Conservation (phyloP, 2,329 filamentous ascomycete species). For the Cladorrhinum sp. region DNA sequence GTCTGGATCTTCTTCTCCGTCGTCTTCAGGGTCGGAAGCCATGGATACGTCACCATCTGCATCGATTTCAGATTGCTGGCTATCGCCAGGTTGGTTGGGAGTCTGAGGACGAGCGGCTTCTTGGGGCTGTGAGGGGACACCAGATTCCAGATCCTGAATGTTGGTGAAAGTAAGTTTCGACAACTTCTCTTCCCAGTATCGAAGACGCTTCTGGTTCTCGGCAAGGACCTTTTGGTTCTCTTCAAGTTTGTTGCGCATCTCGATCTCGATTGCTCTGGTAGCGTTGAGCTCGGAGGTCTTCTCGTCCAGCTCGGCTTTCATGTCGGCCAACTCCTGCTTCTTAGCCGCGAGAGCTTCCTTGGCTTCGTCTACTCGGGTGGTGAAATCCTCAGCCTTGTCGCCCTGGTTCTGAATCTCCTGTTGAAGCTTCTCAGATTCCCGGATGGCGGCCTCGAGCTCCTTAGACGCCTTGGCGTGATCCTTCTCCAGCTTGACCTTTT, state of each 20-base stretch:
- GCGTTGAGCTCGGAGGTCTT: conserved; percentile 84
- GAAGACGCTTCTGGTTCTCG: conserved; percentile 80
- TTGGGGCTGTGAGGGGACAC: conserved; percentile 28
- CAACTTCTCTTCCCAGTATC: conserved; percentile 88
- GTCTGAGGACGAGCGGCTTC: conserved; percentile 23
- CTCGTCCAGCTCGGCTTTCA: conserved; percentile 85
- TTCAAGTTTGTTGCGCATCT: conserved; percentile 97
- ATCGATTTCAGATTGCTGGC: conserved; percentile 23
- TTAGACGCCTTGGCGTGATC: conserved; percentile 73
- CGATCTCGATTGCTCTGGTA: conserved; percentile 85
- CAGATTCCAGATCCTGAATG: conserved; percentile 62
- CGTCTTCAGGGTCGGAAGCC: conserved; percentile 25
- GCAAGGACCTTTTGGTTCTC: conserved; percentile 86
- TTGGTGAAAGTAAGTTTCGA: conserved; percentile 80
- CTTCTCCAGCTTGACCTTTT: conserved; percentile 81
- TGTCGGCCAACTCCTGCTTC: conserved; percentile 71
- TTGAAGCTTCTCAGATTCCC: conserved; percentile 75
- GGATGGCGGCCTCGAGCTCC: conserved; percentile 69
- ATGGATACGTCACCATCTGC: conserved; percentile 24
- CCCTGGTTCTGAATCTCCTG: conserved; percentile 75
- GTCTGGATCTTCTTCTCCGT: conserved; percentile 17
- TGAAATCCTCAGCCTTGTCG: conserved; percentile 69
- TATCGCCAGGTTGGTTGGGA: conserved; percentile 29
- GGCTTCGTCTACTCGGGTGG: conserved; percentile 73
- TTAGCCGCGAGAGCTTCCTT: conserved; percentile 73